phyloP scores from a whole-genome alignment of 176 grass and related monocot species.

The Bromus sterilis region DNA sequence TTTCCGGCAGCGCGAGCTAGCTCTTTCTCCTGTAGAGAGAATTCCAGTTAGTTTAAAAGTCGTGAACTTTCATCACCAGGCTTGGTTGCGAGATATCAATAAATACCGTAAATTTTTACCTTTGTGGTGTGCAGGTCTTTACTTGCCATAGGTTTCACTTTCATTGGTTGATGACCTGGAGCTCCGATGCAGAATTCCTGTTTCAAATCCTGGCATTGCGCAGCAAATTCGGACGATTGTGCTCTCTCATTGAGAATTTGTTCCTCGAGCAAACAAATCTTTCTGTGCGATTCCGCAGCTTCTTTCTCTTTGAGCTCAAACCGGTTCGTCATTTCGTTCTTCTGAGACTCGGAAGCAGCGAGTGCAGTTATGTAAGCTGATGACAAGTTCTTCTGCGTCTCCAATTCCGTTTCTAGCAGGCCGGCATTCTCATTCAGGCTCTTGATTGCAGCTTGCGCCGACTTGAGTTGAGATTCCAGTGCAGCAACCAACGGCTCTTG shows the following conservation, averaged over 20 bases:
- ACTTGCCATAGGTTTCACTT: conserved; percentile 18
- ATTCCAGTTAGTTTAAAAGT: background rate
- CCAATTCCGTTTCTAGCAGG: conserved; percentile 49
- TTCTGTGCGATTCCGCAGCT: conserved; percentile 24
- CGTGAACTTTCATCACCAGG: background rate
- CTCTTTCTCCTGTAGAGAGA: conserved; percentile 55
- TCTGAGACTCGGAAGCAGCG: conserved; percentile 56
- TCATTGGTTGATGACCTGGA: conserved; percentile 21
- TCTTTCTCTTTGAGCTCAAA: conserved; percentile 47
- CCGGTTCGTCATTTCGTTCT: conserved; percentile 34
- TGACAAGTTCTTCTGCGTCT: conserved; percentile 55
- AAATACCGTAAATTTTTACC: conserved; percentile 32
- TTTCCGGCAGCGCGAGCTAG: conserved; percentile 52
- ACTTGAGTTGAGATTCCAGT: conserved; percentile 37
- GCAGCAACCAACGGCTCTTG: conserved; percentile 8
- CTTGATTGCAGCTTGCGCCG: conserved; percentile 21
- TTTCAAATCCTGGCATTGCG: conserved; percentile 49
- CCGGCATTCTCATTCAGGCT: conserved; percentile 36
- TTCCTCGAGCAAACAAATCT: conserved; percentile 38
- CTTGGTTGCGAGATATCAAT: background rate
- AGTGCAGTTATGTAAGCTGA: conserved; percentile 46
- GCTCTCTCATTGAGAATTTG: conserved; percentile 40
- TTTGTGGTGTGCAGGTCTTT: conserved; percentile 44
- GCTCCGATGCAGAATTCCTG: conserved; percentile 15
- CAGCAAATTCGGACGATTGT: conserved; percentile 2